These are phyloP conservation scores for Graphium sp. DNA, from an alignment of 2,329 filamentous ascomycete genomes.

Conservation along the genomic window DNA sequence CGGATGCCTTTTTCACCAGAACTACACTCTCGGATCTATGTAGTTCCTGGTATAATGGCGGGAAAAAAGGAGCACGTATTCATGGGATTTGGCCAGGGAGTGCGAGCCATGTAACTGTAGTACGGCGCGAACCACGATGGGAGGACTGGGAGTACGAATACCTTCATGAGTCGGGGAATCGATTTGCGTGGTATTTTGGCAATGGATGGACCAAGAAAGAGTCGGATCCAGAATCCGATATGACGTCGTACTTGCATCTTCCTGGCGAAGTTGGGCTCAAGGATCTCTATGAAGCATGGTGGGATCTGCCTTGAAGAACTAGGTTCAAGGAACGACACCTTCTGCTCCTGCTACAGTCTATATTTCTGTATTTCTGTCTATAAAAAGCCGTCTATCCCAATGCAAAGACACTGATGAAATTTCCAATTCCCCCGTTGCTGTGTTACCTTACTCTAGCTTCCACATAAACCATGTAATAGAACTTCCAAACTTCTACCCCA, in stretches of 20 bases:
- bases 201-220: conserved; percentile 50
- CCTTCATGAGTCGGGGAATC: conserved; percentile 22
- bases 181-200: conserved; percentile 48
- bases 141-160: conserved; percentile 37
- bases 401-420: too few relatives aligned
- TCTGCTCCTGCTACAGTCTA: too few relatives aligned
- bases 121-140: conserved; percentile 36
- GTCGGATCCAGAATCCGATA: conserved; percentile 32
- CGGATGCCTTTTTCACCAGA: conserved; percentile 34
- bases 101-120: conserved; percentile 41
- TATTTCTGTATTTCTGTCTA: too few relatives aligned
- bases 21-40: conserved; percentile 45
- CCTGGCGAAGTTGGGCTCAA: conserved; percentile 40
- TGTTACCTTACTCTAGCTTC: too few relatives aligned
- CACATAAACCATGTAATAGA: too few relatives aligned
- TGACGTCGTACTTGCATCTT: conserved; percentile 44
- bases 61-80: conserved; percentile 41
- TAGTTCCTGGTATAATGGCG: conserved; percentile 58
- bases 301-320: too few relatives aligned
- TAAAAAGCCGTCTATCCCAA: too few relatives aligned
- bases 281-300: conserved; percentile 54
- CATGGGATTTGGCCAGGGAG: conserved; percentile 57
- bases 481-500: too few relatives aligned
- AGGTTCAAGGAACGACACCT: too few relatives aligned
- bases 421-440: too few relatives aligned